phyloP scores from a whole-genome alignment of 1,284 basidiomycete genomes.

The Papiliotrema nemorosa region DNA sequence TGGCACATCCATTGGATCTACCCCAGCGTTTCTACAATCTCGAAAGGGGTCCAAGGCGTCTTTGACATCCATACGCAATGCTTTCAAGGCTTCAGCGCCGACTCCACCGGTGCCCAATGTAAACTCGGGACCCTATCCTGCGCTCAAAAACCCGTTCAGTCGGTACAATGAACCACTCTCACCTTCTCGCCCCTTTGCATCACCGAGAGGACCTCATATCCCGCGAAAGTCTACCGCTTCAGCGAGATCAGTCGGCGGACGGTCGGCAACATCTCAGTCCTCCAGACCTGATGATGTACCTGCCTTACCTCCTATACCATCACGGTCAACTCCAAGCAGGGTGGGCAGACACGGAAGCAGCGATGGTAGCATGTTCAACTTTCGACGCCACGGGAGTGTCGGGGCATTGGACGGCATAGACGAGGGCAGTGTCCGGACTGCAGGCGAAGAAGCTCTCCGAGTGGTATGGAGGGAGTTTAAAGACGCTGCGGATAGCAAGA shows the following conservation, averaged over 20 bases:
- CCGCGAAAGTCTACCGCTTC: slow-evolving; percentile 37
- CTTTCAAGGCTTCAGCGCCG: slow-evolving; percentile 60
- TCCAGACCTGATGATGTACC: slow-evolving; percentile 41
- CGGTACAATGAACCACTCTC: slow-evolving; percentile 33
- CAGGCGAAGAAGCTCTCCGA: slow-evolving; percentile 79
- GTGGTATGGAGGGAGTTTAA: slow-evolving; percentile 82
- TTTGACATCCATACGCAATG: slow-evolving; percentile 61
- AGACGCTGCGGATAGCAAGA: slow-evolving; percentile 69
- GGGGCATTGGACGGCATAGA: slow-evolving; percentile 27
- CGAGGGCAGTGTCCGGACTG: slow-evolving; percentile 53
- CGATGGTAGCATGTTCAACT: slow-evolving; percentile 33
- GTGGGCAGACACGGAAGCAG: slow-evolving; percentile 37
- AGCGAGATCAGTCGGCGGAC: slow-evolving; percentile 32
- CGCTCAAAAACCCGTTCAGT: slow-evolving; percentile 45
- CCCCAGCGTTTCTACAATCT: slow-evolving; percentile 48
- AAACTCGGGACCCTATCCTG: slow-evolving; percentile 35
- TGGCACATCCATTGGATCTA: slow-evolving; percentile 27
- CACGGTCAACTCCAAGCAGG: slow-evolving; percentile 31
- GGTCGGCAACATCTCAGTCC: slow-evolving; percentile 36
- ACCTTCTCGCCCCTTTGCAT: slow-evolving; percentile 17
- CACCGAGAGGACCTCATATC: slow-evolving; percentile 14
- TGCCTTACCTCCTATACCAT: slow-evolving; percentile 36
- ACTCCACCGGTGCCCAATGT: slow-evolving; percentile 36
- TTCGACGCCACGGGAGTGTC: slow-evolving; percentile 27
- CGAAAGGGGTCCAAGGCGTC: slow-evolving; percentile 80